phyloP scores from a whole-genome alignment of 768 basidiomycete species.

The Neoboletus brunneissimus region DNA sequence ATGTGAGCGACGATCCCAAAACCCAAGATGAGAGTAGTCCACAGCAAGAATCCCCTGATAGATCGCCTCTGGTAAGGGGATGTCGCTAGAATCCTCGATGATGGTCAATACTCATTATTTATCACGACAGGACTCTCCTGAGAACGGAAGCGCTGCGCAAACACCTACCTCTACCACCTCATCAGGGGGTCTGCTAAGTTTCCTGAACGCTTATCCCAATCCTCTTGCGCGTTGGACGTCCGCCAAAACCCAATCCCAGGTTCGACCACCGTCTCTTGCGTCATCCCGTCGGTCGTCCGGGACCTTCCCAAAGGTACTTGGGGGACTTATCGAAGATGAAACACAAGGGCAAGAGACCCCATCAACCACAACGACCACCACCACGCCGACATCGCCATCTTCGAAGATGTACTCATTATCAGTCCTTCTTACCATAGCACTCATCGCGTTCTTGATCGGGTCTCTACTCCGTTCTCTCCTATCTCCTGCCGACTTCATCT shows the following conservation, averaged over 20 bases:
- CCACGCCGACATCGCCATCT: conserved; percentile 1
- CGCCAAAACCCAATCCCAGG: conserved; percentile 22
- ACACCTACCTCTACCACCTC: conserved; percentile 21
- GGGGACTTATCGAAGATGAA: conserved; percentile 30
- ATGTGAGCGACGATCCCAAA: conserved; percentile 16
- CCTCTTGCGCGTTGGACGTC: conserved; percentile 53
- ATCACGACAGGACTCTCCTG: conserved; percentile 23
- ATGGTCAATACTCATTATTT: neutral
- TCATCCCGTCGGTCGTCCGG: conserved; percentile 26
- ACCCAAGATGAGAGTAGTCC: conserved; percentile 16
- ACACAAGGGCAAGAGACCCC: neutral
- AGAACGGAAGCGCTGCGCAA: conserved; percentile 23
- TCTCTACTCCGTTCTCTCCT: conserved; percentile 85
- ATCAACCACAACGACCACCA: neutral
- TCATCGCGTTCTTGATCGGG: conserved; percentile 90
- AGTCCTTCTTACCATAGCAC: conserved; percentile 69
- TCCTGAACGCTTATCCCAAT: conserved; percentile 60
- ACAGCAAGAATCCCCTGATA: conserved; percentile 21
- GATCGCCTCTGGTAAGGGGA: conserved; percentile 19
- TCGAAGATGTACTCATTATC: conserved; percentile 39
- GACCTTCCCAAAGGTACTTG: conserved; percentile 34
- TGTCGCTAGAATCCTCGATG: neutral
- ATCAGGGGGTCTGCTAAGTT: conserved; percentile 51
- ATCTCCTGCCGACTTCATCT: conserved; percentile 88
- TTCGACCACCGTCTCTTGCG: conserved; percentile 19